Base-by-base conservation (phyloP, 2,329 filamentous ascomycete species). In the Botrytis fabae region DNA sequence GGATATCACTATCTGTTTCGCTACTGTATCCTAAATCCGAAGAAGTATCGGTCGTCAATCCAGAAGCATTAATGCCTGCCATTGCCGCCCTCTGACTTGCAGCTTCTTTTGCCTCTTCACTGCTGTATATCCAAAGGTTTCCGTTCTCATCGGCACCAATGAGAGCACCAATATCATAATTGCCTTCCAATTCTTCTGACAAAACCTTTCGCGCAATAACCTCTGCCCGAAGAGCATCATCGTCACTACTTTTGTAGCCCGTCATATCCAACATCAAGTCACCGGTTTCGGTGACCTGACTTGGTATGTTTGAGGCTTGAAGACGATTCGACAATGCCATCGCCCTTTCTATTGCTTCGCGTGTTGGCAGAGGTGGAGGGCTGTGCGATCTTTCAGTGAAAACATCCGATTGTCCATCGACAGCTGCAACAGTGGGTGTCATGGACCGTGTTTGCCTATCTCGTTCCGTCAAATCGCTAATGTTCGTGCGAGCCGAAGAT, bases 91-190 rank as follows among this genome's bases (percentile, higher is more conserved):
- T 86, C 54, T 92, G 91, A 84, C 91, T 91, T 46, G 95, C 95
- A 10, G 93, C 92, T 78, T 96, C 92, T 80, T 98, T 98, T 38
- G 96, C 94, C 80, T 97, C 95, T 82, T 98, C 95, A 78, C 95
- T 98, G 83, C 94, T 96, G 84, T 99, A 99, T 77, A 99, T 98
- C 95, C 96, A 98, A n/a, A 99, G 86, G 79, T 99, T 99, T 10
- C 96, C 96, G 74, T 96, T 90, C 80, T 97, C 94, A 80, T 99
- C 96, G 62, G 96, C 95, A 20, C 95, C 96, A 78, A 99, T 97
- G 44, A 99, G 86, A 2, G 95, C 92, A 9, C 96, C 96, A 78
- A 99, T 97, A 80, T 99, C 96, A 81, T 98, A 98, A 80, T 95
- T 94, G 35, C 95, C 96, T 79, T 97, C 93, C 22, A 98, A 84